A percentile compares a stretch with the other conserved stretches of the same genome.
phyloP scores from a whole-genome alignment of 2,329 filamentous ascomycete species.

The Xylaria sp. region DNA sequence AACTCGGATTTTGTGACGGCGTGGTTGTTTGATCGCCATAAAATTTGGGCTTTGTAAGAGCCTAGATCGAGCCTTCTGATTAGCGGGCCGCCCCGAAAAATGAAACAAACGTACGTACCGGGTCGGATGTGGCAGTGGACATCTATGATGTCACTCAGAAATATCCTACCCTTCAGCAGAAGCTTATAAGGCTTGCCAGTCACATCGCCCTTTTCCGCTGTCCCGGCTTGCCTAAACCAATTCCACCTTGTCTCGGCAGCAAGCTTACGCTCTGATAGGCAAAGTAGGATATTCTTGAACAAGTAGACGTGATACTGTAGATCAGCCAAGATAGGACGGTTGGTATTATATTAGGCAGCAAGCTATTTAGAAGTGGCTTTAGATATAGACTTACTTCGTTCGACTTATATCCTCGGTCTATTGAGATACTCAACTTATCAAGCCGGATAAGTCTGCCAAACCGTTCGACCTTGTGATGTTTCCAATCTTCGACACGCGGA shows the following conservation, averaged over 20 bases:
- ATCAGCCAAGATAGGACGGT: not conserved
- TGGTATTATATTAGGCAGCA: not conserved
- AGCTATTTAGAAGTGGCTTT: not conserved
- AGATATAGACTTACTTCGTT: not conserved
- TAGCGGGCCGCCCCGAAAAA: not conserved
- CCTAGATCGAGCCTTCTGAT: not conserved
- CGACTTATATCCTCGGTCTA: not conserved
- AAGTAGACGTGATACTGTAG: constrained; percentile 6
- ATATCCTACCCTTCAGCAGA: not conserved
- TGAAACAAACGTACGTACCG: not conserved
- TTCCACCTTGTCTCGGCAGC: not conserved
- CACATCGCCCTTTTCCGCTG: not conserved
- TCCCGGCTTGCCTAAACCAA: not conserved
- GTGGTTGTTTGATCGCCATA: not conserved
- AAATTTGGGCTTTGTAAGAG: not conserved
- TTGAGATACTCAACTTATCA: not conserved
- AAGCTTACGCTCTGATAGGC: not conserved
- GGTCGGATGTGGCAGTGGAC: not conserved
- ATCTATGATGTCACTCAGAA: not conserved
- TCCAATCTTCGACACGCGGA: not conserved
- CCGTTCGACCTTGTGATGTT: not conserved
- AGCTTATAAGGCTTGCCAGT: not conserved
- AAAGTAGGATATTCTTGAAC: constrained; percentile 6
- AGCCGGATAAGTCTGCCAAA: not conserved
- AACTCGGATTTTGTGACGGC: not conserved